Conservation (phyloP, 225 moss, liverwort and hornwort genomes). For the Lunularia cruciata region DNA sequence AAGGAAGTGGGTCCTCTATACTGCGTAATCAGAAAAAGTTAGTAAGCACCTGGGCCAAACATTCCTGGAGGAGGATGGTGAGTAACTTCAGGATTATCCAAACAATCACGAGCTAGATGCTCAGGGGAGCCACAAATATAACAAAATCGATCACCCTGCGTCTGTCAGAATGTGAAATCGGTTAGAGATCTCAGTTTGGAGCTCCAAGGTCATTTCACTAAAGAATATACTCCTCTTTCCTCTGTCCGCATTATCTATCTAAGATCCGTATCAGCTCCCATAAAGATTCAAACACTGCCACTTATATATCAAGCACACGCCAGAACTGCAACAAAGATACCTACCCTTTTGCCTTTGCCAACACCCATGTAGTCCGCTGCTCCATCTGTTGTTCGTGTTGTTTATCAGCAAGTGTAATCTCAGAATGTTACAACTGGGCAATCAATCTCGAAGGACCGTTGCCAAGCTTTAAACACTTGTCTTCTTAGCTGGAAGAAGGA, state of each 20-base stretch:
- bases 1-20: too few relatives aligned
- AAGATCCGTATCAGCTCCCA: too few relatives aligned
- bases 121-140: constrained; percentile 95
- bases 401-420: background rate
- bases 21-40: too few relatives aligned
- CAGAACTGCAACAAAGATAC: background rate
- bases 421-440: background rate
- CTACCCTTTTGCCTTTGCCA: constrained; percentile 86
- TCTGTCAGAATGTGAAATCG: constrained; percentile 25
- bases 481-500: background rate
- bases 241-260: background rate
- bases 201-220: too few relatives aligned
- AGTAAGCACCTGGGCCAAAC: constrained; percentile 72
- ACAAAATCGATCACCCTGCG: constrained; percentile 86
- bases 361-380: constrained; percentile 68
- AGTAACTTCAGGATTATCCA: constrained; percentile 72
- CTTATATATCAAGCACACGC: background rate
- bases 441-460: constrained; percentile 16
- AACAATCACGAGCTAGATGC: constrained; percentile 92
- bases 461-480: too few relatives aligned
- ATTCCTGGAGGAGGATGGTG: constrained; percentile 80
- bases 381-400: constrained; percentile 59
- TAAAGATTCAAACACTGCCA: too few relatives aligned
- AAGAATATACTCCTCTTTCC: background rate
- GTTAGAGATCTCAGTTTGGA: background rate